Percentiles rank a stretch among this genome's conserved stretches.
Evolutionary conservation across 306 rosid genomes (phyloP).

Genomic region (Lablab purpureus): DNA sequence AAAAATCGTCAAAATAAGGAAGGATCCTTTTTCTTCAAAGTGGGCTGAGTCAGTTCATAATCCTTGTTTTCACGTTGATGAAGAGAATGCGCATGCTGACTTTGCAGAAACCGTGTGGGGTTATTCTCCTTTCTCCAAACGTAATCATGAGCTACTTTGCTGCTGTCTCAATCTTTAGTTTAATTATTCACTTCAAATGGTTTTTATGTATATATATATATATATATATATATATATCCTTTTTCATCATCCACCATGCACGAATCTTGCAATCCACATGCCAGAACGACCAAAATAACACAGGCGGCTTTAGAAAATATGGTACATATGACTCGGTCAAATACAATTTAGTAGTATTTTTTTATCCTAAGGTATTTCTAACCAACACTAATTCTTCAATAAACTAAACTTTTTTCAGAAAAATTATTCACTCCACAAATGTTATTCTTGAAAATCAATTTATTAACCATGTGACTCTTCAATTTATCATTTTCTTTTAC

Average conservation of each 20-base stretch:
- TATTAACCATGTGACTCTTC: no score
- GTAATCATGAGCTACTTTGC: constrained; percentile 28
- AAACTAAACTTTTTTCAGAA: no score
- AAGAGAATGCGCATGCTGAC: constrained; percentile 36
- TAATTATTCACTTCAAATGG: constrained; percentile 41
- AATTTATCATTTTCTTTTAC: not conserved
- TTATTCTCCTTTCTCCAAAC: constrained; percentile 38
- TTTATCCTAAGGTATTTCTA: no score
- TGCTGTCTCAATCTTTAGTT: not conserved
- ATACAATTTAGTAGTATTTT: no score
- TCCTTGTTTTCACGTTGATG: not conserved
- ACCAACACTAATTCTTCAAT: no score
- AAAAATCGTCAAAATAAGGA: not conserved
- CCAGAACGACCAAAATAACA: not conserved
- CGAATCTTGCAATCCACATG: constrained; percentile 26
- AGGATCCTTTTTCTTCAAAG: not conserved
- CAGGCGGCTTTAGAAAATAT: not conserved
- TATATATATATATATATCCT: not conserved
- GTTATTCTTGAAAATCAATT: no score
- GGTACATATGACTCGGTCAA: not conserved
- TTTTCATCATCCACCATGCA: constrained; percentile 23
- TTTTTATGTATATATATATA: not conserved
- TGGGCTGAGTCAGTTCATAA: not conserved
- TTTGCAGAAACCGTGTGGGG: constrained; percentile 45
- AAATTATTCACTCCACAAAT: no score